A percentile compares a stretch with the other conserved stretches of the same genome.
phyloP scores from a whole-genome alignment of 139 green algal genomes.

The Pseudopediastrum boryanum region DNA sequence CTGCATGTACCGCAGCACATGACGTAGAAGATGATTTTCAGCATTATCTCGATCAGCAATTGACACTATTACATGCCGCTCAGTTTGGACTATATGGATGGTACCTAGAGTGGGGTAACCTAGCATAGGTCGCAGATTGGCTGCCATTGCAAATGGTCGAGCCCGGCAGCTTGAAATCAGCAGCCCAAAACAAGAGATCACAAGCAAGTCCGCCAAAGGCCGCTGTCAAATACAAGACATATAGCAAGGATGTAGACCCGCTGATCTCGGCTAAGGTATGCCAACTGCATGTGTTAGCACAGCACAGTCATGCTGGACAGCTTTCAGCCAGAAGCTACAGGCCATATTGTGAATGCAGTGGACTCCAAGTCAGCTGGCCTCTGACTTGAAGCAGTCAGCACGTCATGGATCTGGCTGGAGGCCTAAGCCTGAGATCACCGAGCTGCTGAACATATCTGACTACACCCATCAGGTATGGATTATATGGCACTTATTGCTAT shows the following conservation, averaged over 20 bases:
- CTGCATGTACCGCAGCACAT: too few relatives aligned
- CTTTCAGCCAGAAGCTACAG: background rate
- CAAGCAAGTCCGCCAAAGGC: slow-evolving; percentile 24
- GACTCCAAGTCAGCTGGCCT: slow-evolving; percentile 54
- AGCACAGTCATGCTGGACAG: background rate
- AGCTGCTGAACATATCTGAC: slow-evolving; percentile 75
- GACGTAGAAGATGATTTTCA: too few relatives aligned
- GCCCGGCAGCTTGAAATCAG: background rate
- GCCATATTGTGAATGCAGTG: slow-evolving; percentile 44
- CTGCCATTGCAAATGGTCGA: background rate
- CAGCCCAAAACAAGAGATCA: background rate
- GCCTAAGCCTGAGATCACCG: slow-evolving; percentile 68
- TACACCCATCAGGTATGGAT: slow-evolving; percentile 61
- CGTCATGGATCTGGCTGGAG: slow-evolving; percentile 57
- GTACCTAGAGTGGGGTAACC: too few relatives aligned
- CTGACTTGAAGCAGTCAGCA: slow-evolving; percentile 40
- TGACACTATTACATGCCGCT: too few relatives aligned
- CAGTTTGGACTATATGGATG: too few relatives aligned
- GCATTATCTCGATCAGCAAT: too few relatives aligned
- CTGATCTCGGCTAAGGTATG: slow-evolving; percentile 23
- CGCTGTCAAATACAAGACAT: slow-evolving; percentile 67
- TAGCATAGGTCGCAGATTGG: too few relatives aligned
- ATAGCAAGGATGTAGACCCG: slow-evolving; percentile 49
- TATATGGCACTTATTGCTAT: background rate
- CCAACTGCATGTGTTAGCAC: background rate